Percentiles rank a stretch among this genome's conserved stretches.
Conservation (phyloP, 768 basidiomycete genomes). For the Omphalotus guepiniiformis region DNA sequence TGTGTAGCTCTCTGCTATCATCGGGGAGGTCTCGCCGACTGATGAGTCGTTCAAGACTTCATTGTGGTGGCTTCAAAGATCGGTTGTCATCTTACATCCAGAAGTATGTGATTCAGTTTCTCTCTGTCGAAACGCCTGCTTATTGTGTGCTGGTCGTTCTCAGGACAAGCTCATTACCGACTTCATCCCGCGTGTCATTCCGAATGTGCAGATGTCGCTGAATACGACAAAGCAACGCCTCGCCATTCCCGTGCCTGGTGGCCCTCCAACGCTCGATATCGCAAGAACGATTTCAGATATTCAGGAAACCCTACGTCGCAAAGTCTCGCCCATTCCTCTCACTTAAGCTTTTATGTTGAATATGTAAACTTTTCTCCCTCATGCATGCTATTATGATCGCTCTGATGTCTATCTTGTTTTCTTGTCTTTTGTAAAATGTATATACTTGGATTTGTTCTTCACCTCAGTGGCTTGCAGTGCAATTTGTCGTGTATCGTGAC, state of each 20-base stretch:
- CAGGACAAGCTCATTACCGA: conserved; percentile 80
- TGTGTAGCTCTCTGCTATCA: conserved; percentile 64
- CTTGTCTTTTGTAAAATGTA: too few relatives aligned
- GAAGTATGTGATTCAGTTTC: conserved; percentile 41
- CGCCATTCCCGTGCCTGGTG: conserved; percentile 64
- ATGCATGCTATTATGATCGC: too few relatives aligned
- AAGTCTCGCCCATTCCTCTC: too few relatives aligned
- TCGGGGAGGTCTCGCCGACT: conserved; percentile 70
- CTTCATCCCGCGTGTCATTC: conserved; percentile 77
- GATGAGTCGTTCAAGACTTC: conserved; percentile 81
- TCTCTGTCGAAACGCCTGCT: background rate
- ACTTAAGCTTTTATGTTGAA: too few relatives aligned
- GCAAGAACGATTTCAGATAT: conserved; percentile 70
- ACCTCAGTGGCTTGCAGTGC: too few relatives aligned
- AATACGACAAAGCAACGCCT: conserved; percentile 79
- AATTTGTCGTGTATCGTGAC: too few relatives aligned
- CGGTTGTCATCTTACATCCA: conserved; percentile 65
- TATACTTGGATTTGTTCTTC: too few relatives aligned
- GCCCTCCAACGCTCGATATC: conserved; percentile 61
- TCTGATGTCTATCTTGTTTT: too few relatives aligned
- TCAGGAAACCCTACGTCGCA: conserved; percentile 64
- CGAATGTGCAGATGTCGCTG: conserved; percentile 71
- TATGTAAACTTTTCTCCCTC: too few relatives aligned
- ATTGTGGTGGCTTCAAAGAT: conserved; percentile 85
- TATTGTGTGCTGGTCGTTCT: conserved; percentile 9